Evolutionary conservation across 768 basidiomycete genomes (phyloP).

Genomic region (Hydnomerulius pinastri): DNA sequence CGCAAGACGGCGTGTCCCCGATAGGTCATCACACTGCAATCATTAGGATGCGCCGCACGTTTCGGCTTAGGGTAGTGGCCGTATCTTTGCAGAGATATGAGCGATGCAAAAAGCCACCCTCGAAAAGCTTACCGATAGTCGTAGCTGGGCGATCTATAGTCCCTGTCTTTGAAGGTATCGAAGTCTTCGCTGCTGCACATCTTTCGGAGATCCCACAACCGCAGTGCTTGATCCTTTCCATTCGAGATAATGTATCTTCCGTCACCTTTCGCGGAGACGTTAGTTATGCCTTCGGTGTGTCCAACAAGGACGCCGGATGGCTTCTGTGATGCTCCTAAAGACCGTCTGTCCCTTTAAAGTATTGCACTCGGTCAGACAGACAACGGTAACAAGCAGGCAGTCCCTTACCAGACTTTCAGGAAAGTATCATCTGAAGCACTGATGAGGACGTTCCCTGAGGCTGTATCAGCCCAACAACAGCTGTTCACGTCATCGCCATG

Average conservation of each 20-base stretch:
- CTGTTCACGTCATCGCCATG: conserved; percentile 93
- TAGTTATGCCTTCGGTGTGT: conserved; percentile 94
- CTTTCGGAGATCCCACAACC: conserved; percentile 92
- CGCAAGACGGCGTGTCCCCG: conserved; percentile 87
- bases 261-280: conserved; percentile 94
- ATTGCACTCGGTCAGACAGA: neutral
- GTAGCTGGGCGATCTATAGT: conserved; percentile 61
- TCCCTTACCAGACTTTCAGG: conserved; percentile 89
- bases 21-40: conserved; percentile 96
- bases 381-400: neutral
- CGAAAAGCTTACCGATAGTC: conserved; percentile 75
- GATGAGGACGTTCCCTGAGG: conserved; percentile 90
- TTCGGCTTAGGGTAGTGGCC: conserved; percentile 66
- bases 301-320: conserved; percentile 94
- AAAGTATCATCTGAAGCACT: conserved; percentile 95
- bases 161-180: conserved; percentile 47
- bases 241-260: conserved; percentile 95
- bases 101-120: neutral
- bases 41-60: conserved; percentile 71
- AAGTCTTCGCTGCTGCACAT: conserved; percentile 80
- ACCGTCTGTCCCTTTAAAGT: conserved; percentile 50
- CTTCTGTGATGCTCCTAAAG: conserved; percentile 51
- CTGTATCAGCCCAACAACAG: conserved; percentile 93
- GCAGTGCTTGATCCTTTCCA: conserved; percentile 91
- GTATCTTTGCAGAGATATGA: conserved; percentile 43